Base-by-base conservation (phyloP, 257 asterid species). In the Paulownia fortunei region DNA sequence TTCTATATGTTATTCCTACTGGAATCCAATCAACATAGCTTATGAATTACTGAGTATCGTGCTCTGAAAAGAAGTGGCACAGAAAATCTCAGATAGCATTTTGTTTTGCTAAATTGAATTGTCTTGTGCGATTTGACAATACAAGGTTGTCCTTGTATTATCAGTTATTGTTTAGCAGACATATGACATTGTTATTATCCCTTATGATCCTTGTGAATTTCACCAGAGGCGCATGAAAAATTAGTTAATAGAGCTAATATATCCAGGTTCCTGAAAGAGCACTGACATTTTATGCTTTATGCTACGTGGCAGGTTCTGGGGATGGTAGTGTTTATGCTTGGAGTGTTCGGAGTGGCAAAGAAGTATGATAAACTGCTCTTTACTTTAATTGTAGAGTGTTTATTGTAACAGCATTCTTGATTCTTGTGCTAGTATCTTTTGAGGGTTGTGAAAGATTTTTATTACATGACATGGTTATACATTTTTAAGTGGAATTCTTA, bases 271-370 rank as follows among this genome's bases (percentile, higher is more conserved):
- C 74, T 49, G 68, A 68, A 81, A 73, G 39, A 55, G 26, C 83
- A 16, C 77, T 82, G 69, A 83, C 62, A 27, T 47, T 15, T 37
- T 41, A 47, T 74, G 78, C 71, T 76, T 79, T 80, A n/a, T 76
- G 79, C 63, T 68, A 15, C 73, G 77, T 82, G 87, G 72, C 90
- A 94, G 99, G 99, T 81, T 93, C 97, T 74, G 99, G 97, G 44
- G 97, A 96, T 79, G 98, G 99, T 63, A 96, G 92, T 84, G 96
- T 96, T 59, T 93, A 82, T 87, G 98, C 90, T 79, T 96, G 98
- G 98, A 90, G 92, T 82, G 96, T 90, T 73, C 93, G 97, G 79
- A 93, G 91, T 72, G 98, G 99, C 79, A 93, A 93, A 89, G 98
- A 96, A 83, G 98, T 94, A 89, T 10, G 83, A 13, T 72, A 44